A percentile compares a stretch with the other conserved stretches of the same genome.
phyloP scores from a whole-genome alignment of 2,329 filamentous ascomycete genomes.

The Grosmannia huntii region DNA sequence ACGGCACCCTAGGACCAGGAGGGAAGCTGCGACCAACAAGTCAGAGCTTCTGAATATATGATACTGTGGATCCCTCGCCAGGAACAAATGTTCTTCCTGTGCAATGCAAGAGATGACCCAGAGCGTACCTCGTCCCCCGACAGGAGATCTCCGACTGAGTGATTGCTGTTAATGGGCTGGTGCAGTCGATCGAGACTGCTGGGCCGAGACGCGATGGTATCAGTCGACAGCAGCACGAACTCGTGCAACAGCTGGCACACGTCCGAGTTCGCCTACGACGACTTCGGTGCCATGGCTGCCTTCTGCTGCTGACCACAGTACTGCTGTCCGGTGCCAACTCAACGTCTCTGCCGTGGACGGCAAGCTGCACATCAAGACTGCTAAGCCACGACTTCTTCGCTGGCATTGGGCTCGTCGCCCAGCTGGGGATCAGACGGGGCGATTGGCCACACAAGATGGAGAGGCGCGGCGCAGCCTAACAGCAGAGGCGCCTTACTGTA shows the following conservation, averaged over 20 bases:
- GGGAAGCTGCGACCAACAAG: no score
- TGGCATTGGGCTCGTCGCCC: slow-evolving; percentile 30
- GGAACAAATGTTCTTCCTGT: no score
- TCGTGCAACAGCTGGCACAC: slow-evolving; percentile 61
- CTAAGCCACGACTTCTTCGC: slow-evolving; percentile 44
- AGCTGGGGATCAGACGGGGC: background rate
- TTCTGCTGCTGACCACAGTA: slow-evolving; percentile 45
- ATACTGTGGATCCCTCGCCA: no score
- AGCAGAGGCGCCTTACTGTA: background rate
- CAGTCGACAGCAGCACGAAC: slow-evolving; percentile 51
- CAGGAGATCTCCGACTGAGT: no score
- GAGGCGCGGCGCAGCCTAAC: background rate
- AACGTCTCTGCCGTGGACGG: slow-evolving; percentile 28
- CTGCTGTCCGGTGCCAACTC: slow-evolving; percentile 28
- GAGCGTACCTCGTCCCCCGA: no score
- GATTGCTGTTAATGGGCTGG: no score
- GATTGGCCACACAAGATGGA: background rate
- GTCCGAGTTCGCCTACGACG: slow-evolving; percentile 69
- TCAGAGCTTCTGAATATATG: no score
- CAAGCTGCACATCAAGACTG: slow-evolving; percentile 42
- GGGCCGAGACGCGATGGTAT: no score
- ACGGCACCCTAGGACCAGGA: background rate
- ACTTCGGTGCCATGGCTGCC: slow-evolving; percentile 47
- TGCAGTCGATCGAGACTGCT: no score
- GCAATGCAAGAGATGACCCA: slow-evolving; percentile 7